Evolutionary conservation across 805 yeast species (phyloP), one percentile per base, ranked within the genome.

Genomic region (Suhomyces prunicola): DNA sequence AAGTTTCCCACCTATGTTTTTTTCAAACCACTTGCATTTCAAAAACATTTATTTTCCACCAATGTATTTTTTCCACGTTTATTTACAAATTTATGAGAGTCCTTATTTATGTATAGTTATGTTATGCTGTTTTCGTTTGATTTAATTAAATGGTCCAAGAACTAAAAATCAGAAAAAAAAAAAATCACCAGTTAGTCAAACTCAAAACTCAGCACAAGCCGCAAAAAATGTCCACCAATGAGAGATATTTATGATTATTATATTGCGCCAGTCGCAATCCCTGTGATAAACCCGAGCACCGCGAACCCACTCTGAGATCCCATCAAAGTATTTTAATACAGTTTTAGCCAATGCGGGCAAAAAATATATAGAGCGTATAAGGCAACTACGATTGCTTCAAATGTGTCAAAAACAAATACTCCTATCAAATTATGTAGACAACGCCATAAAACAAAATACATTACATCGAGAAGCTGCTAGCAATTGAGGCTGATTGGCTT

Each of bases 341-440:
- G 24, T 39, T 39, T 6, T n/a, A n/a, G 36, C 17, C 36, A n/a
- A 6, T 6, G 6, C 24, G 19, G 42, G 24, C 24, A 39, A 39
- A 19, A 17, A 19, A 19, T 39, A 39, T 39, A 19, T 17, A 39
- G 24, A 29, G n/a, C 48, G 24, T 27, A 45, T n/a, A 22, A 29
- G 26, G 48, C 26, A 15, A 33, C 45, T n/a, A n/a, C 45, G 41
- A 47, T 39, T 47, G 31, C 27, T 24, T 24, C 12, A 26, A 44
- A 44, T 44, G 42, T 36, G 50, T 44, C 22, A 50, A 50, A 48
- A 48, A 41, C 39, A 15, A 33, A 33, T 33, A n/a, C 6, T 6
- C 31, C 17, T 33, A 5, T n/a, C 15, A 33, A 33, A 6, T 7
- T 29, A 10, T 29, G 31, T 29, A 29, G 3, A 19, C 19, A 19